Percentiles rank a stretch among this genome's conserved stretches.
phyloP scores from a whole-genome alignment of 208 protist species.

The Trypanosoma platydactyli region DNA sequence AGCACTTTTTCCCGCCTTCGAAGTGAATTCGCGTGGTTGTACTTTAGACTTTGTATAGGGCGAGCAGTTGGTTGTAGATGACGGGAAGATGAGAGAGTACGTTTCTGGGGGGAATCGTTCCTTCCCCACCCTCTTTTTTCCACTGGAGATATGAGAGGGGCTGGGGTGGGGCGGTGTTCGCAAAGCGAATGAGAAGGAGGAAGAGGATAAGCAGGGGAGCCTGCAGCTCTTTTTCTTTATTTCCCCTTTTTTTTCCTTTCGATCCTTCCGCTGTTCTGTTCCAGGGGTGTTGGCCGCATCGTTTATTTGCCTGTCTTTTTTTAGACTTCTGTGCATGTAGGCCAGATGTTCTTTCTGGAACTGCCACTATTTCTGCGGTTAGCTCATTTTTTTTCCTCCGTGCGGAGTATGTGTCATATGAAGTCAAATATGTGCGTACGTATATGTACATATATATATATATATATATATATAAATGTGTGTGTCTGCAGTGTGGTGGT shows the following conservation, averaged over 20 bases:
- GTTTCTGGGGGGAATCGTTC: no score
- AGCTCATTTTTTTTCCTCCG: neutral
- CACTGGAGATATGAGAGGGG: no score
- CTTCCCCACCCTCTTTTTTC: no score
- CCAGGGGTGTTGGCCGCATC: neutral
- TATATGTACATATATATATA: conserved; percentile 2
- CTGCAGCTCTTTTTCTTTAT: neutral
- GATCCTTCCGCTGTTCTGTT: no score
- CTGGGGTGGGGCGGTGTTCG: neutral
- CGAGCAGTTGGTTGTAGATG: neutral
- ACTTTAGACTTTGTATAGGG: conserved; percentile 46
- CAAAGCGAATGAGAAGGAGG: neutral
- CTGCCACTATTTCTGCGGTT: no score
- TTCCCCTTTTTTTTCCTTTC: conserved; percentile 12
- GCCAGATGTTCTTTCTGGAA: neutral
- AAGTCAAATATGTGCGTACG: conserved; percentile 4
- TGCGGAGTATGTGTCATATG: neutral
- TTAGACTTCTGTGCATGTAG: neutral
- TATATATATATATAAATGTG: no score
- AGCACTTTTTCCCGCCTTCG: conserved; percentile 56
- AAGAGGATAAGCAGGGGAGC: neutral
- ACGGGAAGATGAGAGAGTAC: no score
- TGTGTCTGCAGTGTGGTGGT: no score
- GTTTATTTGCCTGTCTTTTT: neutral
- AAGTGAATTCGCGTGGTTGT: conserved; percentile 45